A percentile compares a stretch with the other conserved stretches of the same genome.
These are phyloP conservation scores for Akanthomyces muscarius DNA, from an alignment of 2,329 filamentous ascomycete species.

Conservation along the genomic window DNA sequence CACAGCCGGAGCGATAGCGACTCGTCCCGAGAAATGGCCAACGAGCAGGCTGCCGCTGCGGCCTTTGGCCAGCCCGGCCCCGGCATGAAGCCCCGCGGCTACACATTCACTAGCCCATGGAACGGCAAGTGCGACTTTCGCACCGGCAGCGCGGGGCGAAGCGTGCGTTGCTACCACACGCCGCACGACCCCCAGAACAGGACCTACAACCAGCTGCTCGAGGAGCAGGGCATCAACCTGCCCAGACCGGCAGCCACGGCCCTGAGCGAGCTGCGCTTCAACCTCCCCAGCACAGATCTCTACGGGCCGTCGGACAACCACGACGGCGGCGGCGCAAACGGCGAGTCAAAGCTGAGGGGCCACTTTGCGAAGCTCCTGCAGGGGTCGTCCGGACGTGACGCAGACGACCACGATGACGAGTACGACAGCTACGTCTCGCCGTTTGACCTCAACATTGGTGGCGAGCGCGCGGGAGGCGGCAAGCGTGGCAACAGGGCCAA, in stretches of 20 bases:
- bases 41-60: neutral
- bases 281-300: constrained; percentile 61
- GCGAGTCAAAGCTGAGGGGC: constrained; percentile 33
- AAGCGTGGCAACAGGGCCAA: constrained; percentile 84
- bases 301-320: constrained; percentile 38
- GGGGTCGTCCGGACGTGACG: constrained; percentile 27
- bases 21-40: constrained; percentile 12
- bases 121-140: constrained; percentile 80
- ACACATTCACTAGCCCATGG: constrained; percentile 83
- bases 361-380: constrained; percentile 42
- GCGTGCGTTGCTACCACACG: constrained; percentile 70
- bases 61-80: constrained; percentile 36
- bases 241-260: constrained; percentile 36
- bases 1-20: constrained; percentile 30
- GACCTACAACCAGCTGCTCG: constrained; percentile 43
- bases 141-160: constrained; percentile 71
- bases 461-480: constrained; percentile 81
- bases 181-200: constrained; percentile 43
- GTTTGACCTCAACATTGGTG: constrained; percentile 71
- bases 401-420: constrained; percentile 36
- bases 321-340: constrained; percentile 27
- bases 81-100: constrained; percentile 57
- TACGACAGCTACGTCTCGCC: constrained; percentile 27
- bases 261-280: constrained; percentile 86
- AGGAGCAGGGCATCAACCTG: constrained; percentile 29